Evolutionary conservation across 257 asterid genomes (phyloP).

Genomic region (Scutellaria barbata): DNA sequence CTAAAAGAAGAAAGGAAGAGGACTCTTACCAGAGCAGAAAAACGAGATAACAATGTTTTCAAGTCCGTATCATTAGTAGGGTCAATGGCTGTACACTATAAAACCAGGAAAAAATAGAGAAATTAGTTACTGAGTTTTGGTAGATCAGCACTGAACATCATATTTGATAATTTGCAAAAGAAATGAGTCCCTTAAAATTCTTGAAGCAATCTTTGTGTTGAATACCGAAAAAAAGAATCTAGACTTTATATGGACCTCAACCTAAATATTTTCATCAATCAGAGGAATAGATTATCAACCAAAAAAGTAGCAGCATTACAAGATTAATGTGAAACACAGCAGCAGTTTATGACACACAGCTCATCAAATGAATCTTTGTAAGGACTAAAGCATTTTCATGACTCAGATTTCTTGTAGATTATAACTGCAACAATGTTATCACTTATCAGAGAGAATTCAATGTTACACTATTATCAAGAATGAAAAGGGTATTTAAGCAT

Average conservation of each 20-base stretch:
- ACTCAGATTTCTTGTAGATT: neutral
- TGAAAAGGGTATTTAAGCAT: neutral
- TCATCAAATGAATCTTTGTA: neutral
- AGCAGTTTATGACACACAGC: constrained; percentile 12
- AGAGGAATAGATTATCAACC: neutral
- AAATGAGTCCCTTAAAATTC: neutral
- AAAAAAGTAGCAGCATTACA: constrained; percentile 12
- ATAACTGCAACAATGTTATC: constrained; percentile 4
- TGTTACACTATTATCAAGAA: neutral
- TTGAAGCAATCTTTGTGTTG: neutral
- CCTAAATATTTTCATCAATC: constrained; percentile 7
- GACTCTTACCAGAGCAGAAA: constrained; percentile 65
- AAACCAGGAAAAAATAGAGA: constrained; percentile 29
- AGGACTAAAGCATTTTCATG: neutral
- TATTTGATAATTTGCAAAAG: constrained; percentile 4
- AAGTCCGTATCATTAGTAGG: constrained; percentile 46
- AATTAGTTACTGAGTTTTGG: constrained; percentile 16
- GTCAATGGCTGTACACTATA: constrained; percentile 67
- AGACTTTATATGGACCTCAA: neutral
- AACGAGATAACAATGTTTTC: constrained; percentile 59
- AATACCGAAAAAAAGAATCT: neutral
- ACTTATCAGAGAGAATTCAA: neutral
- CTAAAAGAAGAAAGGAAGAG: constrained; percentile 27
- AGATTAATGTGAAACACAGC: neutral
- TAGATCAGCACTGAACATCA: neutral